Base-by-base conservation (phyloP, 208 protist species). In the Trypanosoma rangeli region DNA sequence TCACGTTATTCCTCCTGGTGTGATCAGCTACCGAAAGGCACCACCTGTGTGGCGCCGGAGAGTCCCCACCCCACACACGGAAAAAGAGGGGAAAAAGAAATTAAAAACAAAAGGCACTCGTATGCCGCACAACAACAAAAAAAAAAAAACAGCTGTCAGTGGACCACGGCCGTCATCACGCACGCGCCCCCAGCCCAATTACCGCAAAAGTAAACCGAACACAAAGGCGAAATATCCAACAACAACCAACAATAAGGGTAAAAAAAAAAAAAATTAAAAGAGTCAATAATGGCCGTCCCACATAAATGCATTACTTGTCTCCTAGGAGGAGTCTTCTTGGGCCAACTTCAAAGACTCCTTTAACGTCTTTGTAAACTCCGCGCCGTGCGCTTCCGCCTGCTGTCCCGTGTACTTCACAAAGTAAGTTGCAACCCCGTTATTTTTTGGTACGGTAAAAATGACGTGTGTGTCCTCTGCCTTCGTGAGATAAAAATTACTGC, bases 351-450 rank as follows among this genome's bases (percentile, higher is more conserved):
- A 26, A 49, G 63, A 79, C 78, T 79, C 64, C 13, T 74, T 74
- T 22, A 93, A 59, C 48, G 67, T 78, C 48, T 81, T 80, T 20
- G 78, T 78, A 54, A 95, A 89, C 56, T 69, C 81, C 39, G 69
- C 77, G 22, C 81, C 81, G 58, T 79, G 85, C 20, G 64, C 68
- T 48, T 79, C 85, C 5, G 71, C 83, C 35, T 74, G 76, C 24
- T 76, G 70, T 10, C 89, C 89, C 4, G 80, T 84, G 57, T 93
- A 90, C 62, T 85, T 86, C 46, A 95, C 68, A 24, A 90, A 52
- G 57, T 93, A 95, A 16, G 82, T 92, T 24, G 65, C 50, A 18
- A 78, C 52, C 16, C 62, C 76, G 24, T 77, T 68, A 39, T 48
- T 70, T 5, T 67, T 77, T 22, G 74, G 71, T 12, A 86, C 67